A percentile compares a stretch with the other conserved stretches of the same genome.
These are phyloP conservation scores for Pseudogymnoascus verrucosus DNA, from an alignment of 2,329 filamentous ascomycete genomes.

Conservation along the genomic window DNA sequence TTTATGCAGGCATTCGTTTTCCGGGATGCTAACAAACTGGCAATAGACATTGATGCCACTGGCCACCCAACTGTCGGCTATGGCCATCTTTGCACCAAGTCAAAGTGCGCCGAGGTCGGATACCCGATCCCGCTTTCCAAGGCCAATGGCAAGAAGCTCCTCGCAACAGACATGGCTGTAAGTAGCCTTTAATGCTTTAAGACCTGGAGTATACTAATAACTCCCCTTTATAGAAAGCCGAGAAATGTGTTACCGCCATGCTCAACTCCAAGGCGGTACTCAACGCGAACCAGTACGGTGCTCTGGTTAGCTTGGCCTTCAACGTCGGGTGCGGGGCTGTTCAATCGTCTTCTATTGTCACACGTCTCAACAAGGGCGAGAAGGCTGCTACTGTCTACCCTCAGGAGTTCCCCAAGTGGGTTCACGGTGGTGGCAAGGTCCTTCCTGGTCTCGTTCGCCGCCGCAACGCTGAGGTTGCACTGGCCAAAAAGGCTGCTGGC, in stretches of 20 bases:
- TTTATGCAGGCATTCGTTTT: background rate
- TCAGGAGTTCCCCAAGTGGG: conserved; percentile 42
- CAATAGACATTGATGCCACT: conserved; percentile 32
- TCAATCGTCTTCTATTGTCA: conserved; percentile 33
- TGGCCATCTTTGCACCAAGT: conserved; percentile 39
- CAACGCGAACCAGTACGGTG: conserved; percentile 45
- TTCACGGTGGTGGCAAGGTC: conserved; percentile 33
- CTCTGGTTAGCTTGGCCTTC: conserved; percentile 44
- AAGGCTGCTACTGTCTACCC: conserved; percentile 33
- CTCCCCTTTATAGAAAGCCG: conserved; percentile 20
- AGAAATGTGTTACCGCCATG: conserved; percentile 34
- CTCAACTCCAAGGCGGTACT: conserved; percentile 31
- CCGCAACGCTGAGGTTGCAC: conserved; percentile 36
- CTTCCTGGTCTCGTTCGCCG: conserved; percentile 35
- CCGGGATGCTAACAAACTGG: background rate
- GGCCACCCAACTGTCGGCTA: conserved; percentile 43
- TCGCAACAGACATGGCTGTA: conserved; percentile 34
- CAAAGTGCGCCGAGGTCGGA: conserved; percentile 36
- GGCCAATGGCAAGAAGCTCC: conserved; percentile 33
- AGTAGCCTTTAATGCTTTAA: background rate
- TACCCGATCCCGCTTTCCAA: conserved; percentile 39
- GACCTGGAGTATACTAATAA: background rate
- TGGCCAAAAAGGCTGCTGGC: conserved; percentile 27
- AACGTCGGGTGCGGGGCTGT: conserved; percentile 40
- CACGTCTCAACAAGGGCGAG: conserved; percentile 38